Conservation (phyloP, 345 rosid species). For the Carallia brachiata region DNA sequence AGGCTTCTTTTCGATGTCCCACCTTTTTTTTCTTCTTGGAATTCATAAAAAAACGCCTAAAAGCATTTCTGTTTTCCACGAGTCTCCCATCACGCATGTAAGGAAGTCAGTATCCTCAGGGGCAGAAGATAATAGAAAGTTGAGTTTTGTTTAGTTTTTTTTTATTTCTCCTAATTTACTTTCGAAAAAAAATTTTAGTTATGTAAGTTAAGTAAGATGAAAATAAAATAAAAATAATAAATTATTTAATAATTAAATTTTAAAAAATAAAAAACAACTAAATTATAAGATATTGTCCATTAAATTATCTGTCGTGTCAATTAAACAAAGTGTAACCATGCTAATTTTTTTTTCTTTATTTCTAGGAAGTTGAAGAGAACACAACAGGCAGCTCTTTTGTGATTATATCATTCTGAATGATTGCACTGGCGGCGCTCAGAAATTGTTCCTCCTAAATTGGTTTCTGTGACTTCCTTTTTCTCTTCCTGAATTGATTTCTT, state of each 20-base stretch:
- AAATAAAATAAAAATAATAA: too few species aligned
- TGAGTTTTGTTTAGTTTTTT: background rate
- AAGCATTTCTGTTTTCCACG: conserved; percentile 1
- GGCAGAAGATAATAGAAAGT: conserved; percentile 4
- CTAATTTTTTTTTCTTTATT: background rate
- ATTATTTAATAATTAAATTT: too few species aligned
- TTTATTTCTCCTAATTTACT: too few species aligned
- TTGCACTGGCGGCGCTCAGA: conserved; percentile 69
- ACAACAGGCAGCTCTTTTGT: conserved; percentile 21
- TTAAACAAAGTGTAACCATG: too few species aligned
- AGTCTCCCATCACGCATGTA: background rate
- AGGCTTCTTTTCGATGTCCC: background rate
- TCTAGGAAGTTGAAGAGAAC: conserved; percentile 39
- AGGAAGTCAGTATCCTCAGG: conserved; percentile 11
- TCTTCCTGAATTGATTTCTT: conserved; percentile 10
- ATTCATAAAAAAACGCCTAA: conserved; percentile 5
- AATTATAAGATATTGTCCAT: too few species aligned
- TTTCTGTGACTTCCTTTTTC: conserved; percentile 10
- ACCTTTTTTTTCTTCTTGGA: background rate
- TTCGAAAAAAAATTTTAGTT: background rate
- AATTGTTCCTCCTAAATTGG: conserved; percentile 50
- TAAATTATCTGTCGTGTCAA: too few species aligned
- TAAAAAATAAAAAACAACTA: too few species aligned
- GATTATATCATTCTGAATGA: conserved; percentile 48
- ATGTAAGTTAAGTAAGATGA: too few species aligned